Evolutionary conservation across 2,329 filamentous ascomycete genomes (phyloP).

Genomic region (Colletotrichum nymphaeae): DNA sequence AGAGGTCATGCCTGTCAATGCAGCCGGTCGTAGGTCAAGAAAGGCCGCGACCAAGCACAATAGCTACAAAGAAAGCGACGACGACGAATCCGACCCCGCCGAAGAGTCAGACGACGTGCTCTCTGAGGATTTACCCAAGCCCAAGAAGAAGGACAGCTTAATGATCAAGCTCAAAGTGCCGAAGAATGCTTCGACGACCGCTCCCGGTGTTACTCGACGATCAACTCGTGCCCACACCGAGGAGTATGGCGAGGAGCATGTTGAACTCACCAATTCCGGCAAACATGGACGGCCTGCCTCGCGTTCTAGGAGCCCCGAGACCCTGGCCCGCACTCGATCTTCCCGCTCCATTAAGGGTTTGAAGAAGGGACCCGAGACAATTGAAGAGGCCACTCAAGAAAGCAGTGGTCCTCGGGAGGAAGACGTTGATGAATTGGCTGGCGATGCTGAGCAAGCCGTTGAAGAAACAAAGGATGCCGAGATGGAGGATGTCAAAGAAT

Average conservation of each 20-base stretch:
- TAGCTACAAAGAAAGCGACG: conserved; percentile 61
- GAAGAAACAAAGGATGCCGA: conserved; percentile 38
- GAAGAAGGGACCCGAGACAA: conserved; percentile 59
- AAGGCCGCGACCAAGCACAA: conserved; percentile 57
- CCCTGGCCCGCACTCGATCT: conserved; percentile 55
- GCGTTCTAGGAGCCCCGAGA: conserved; percentile 66
- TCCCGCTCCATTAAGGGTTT: conserved; percentile 64
- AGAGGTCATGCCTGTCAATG: conserved; percentile 55
- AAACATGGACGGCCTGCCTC: conserved; percentile 63
- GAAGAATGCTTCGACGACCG: conserved; percentile 36
- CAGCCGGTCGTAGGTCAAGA: conserved; percentile 60
- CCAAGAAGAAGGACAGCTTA: conserved; percentile 38
- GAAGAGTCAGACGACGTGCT: conserved; percentile 41
- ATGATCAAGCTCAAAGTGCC: conserved; percentile 60
- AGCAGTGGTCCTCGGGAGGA: conserved; percentile 52
- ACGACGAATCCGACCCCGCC: conserved; percentile 48
- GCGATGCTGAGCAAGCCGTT: conserved; percentile 43
- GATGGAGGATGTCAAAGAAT: conserved; percentile 42
- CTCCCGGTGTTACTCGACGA: conserved; percentile 52
- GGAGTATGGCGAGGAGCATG: conserved; percentile 64
- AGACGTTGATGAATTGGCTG: conserved; percentile 52
- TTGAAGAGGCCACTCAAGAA: conserved; percentile 66
- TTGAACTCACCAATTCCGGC: conserved; percentile 72
- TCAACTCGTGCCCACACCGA: conserved; percentile 65
- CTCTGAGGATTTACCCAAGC: conserved; percentile 37